phyloP scores from a whole-genome alignment of 257 asterid genomes.

The Jacaranda mimosifolia region DNA sequence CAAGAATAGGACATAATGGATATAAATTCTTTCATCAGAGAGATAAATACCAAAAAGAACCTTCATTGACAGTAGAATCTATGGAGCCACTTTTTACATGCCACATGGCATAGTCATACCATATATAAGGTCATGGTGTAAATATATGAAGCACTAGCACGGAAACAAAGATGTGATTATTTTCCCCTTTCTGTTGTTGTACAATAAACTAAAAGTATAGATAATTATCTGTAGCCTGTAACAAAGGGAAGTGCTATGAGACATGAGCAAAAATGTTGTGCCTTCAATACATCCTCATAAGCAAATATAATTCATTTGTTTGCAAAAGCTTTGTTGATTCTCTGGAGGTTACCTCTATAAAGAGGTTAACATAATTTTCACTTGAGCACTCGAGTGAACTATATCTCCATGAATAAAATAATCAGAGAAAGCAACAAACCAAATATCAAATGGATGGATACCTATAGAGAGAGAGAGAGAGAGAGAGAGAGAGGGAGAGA shows the following conservation, averaged over 20 bases:
- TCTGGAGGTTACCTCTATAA: slow-evolving; percentile 93
- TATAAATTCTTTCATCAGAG: slow-evolving; percentile 31
- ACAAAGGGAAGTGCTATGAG: not conserved
- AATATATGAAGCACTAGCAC: slow-evolving; percentile 92
- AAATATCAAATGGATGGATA: no score
- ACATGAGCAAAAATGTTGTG: slow-evolving; percentile 18
- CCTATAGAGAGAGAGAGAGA: no score
- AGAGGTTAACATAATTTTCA: slow-evolving; percentile 27
- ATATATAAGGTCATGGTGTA: slow-evolving; percentile 92
- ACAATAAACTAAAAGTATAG: slow-evolving; percentile 1
- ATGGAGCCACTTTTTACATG: slow-evolving; percentile 86
- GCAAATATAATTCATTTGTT: slow-evolving; percentile 79
- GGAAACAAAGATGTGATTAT: slow-evolving; percentile 36
- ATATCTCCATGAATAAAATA: slow-evolving; percentile 12
- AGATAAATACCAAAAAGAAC: slow-evolving; percentile 66
- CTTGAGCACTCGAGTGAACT: not conserved
- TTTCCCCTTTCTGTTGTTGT: not conserved
- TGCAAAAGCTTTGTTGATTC: slow-evolving; percentile 85
- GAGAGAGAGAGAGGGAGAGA: no score
- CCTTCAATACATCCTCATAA: slow-evolving; percentile 82
- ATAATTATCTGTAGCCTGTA: not conserved
- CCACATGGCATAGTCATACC: slow-evolving; percentile 98
- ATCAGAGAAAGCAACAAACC: not conserved
- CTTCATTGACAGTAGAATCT: no score
- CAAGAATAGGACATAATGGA: slow-evolving; percentile 14